These are phyloP conservation scores for Pyracantha coccinea DNA, from an alignment of 331 rosid species.

Conservation along the genomic window DNA sequence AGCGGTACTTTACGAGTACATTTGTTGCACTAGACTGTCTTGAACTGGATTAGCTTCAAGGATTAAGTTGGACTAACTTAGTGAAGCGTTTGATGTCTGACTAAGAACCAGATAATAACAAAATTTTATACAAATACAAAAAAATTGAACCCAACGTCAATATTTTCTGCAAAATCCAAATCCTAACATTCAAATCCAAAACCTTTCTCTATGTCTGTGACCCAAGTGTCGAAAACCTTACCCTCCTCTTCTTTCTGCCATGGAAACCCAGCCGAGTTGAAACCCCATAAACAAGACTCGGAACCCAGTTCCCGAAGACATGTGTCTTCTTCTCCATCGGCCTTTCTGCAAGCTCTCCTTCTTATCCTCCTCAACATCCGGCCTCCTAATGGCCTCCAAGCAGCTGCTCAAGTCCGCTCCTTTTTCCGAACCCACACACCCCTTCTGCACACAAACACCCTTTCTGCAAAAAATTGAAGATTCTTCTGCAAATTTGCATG, in stretches of 20 bases:
- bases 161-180: too few species aligned
- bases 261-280: not conserved
- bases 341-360: constrained; percentile 30
- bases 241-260: not conserved
- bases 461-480: not conserved
- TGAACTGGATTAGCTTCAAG: too few species aligned
- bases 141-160: too few species aligned
- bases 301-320: constrained; percentile 8
- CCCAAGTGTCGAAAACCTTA: not conserved
- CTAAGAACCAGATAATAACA: too few species aligned
- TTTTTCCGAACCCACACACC: constrained; percentile 21
- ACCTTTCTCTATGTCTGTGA: too few species aligned
- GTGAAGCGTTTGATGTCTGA: too few species aligned
- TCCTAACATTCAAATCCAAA: too few species aligned
- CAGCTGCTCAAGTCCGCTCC: constrained; percentile 24
- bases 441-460: constrained; percentile 20
- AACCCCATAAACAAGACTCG: not conserved
- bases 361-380: constrained; percentile 18
- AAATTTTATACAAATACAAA: too few species aligned
- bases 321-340: constrained; percentile 44
- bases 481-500: too few species aligned
- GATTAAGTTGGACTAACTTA: too few species aligned
- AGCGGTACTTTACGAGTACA: too few species aligned
- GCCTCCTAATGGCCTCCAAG: constrained; percentile 36
- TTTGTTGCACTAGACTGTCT: too few species aligned